Evolutionary conservation across 2,329 filamentous ascomycete species (phyloP), one percentile per base, ranked within the genome.

Genomic region (Diplodia corticola): DNA sequence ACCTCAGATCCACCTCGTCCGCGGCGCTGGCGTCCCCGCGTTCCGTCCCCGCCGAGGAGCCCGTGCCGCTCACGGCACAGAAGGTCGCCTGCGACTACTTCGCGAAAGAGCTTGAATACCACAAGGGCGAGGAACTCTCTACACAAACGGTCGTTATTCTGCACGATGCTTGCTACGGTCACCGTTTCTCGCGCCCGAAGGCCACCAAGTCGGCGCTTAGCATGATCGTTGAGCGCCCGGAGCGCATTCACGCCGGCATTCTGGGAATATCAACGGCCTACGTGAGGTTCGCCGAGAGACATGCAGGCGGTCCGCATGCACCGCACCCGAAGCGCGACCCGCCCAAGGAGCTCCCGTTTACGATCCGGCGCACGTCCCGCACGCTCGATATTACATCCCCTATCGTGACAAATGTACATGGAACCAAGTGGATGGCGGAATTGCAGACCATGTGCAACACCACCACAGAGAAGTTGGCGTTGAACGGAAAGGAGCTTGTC

Each of bases 81-180:
- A 83, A 85, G 28, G 79, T 94, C 50, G 91, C 91, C 4, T 85
- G 83, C 55, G 83, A 86, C 9, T 87, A 90, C 76, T 91, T 96
- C 73, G 81, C 83, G 68, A 86, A 84, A 68, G 92, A 96, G 75
- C 77, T 96, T 35, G 82, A 63, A 46, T 77, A 83, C 6, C 89
- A 92, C 72, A 73, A 70, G 4, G 76, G 74, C 2, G 68, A 73
- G n/a, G 73, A 72, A 10, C 71, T 72, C 12, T 69, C 74, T 6
- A 76, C 84, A 3, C 82, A 93, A 68, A 92, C 92, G 0, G 80
- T 96, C 4, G 93, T 98, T 54, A 85, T 99, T 33, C 81, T 99
- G 1, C 93, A 98, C 73, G 95, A 99, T 80, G 89, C 91, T 63
- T 97, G 94, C 78, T 99, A 98, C 76, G 93, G 94, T 26, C 95